Base-by-base conservation (phyloP, 306 rosid species). In the Senna tora region DNA sequence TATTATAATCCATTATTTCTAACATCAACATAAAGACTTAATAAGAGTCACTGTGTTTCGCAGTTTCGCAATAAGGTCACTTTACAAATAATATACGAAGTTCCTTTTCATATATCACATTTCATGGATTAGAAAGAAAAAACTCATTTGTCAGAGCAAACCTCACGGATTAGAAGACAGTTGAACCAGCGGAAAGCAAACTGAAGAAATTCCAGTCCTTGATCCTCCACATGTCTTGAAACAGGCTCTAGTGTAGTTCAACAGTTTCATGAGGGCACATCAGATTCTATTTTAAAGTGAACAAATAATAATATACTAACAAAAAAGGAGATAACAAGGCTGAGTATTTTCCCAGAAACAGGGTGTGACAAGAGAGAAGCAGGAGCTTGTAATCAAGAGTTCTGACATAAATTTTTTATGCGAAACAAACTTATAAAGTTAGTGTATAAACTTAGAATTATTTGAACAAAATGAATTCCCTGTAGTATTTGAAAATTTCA, bases 161-260 rank as follows among this genome's bases (percentile, higher is more conserved):
- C 97, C 97, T 93, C 98, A 1, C 97, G 97, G 75, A 93, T 93
- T 65, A 93, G 77, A 77, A 93, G 96, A 87, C 97, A 93, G 86
- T 93, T 93, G 91, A 91, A 93, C 98, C 97, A 93, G 66, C 98
- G 96, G 78, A 91, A 93, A 75, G 98, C 96, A 84, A 93, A 91
- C 79, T 91, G 98, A 86, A 93, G 94, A 93, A 93, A 91, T 25
- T 93, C 97, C 72, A 93, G 87, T 56, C 96, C 97, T 75, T 91
- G 97, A 65, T 93, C 96, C 81, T 93, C 98, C 82, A 93, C 72
- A 65, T 89, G 97, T 76, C 80, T 89, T 49, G 96, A 89, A 69
- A 91, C 88, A 79, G 98, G 97, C 82, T 87, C 98, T 89, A 71
- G 33, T 22, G 57, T 76, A 81, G 65, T 51, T 7, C 71, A 57